Evolutionary conservation across 75 land plant species (phyloP), one percentile per base, ranked within the genome.

Genomic region (Isoetes taiwanensis): DNA sequence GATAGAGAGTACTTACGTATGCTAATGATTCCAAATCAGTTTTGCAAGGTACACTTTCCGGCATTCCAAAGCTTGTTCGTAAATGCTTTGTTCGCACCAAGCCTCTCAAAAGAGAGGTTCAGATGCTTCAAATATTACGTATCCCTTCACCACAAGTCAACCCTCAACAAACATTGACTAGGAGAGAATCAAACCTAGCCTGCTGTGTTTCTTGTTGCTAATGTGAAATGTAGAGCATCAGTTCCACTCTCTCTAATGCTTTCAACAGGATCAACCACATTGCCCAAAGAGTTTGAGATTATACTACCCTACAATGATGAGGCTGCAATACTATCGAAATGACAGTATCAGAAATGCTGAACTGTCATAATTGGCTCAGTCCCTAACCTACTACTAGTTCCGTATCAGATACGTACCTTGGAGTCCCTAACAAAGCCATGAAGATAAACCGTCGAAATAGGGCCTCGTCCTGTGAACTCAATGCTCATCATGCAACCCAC

Each of bases 401-500:
- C 10, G 12, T 10, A 14, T 11, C 16, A 12, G 56, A 5, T 48
- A 57, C 74, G 61, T 54, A 93, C 98, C 62, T 87, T 80, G 37
- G 99, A 72, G 59, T 94, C 99, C 21, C 96, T 75, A 23, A 94
- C 87, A 28, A 94, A 81, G 5, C 99, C 99, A 71, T 94, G 99
- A 17, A 94, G 77, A 66, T 88, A 94, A 10, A 94, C 75, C 60
- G 83, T 69, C 23, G 79, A 76, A 67, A 94, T 88, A 11, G 99
- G 99, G 52, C 69, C 67, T 39, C 57, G 77, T 11, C 99, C 99
- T 33, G 99, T 94, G 64, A 94, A 81, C 60, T 94, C 96, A 65
- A 88, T 80, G 27, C 99, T 96, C 99, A 91, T 83, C 99, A 94
- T 94, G 99, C 99, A 34, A 94, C 99, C 99, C 99, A 94, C 56